Evolutionary conservation across 139 green algal species (phyloP).

Genomic region (Chlamydomonas applanata): DNA sequence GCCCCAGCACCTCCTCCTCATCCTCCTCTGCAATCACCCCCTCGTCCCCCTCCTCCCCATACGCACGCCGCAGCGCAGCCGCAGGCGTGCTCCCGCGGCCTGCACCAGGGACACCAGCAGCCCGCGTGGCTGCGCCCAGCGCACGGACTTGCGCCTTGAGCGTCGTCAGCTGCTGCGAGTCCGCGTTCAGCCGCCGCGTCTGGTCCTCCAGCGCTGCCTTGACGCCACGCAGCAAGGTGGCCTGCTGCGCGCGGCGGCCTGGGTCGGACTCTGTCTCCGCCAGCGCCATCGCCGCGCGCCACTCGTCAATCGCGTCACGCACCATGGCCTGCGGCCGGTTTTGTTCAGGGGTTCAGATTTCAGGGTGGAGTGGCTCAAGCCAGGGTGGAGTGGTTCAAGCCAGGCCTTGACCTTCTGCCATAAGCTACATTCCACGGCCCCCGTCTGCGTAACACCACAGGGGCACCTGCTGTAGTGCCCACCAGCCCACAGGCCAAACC

Average conservation of each 20-base stretch:
- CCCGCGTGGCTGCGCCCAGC: too few species aligned
- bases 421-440: too few species aligned
- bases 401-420: too few species aligned
- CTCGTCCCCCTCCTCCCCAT: too few species aligned
- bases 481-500: too few species aligned
- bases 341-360: too few species aligned
- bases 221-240: slow-evolving; percentile 3
- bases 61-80: too few species aligned
- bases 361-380: not conserved
- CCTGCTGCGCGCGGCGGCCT: not conserved
- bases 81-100: too few species aligned
- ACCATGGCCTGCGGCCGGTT: slow-evolving; percentile 21
- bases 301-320: slow-evolving; percentile 3
- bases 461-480: too few species aligned
- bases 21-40: too few species aligned
- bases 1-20: not conserved
- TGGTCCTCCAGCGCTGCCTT: slow-evolving; percentile 23
- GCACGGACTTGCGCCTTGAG: slow-evolving; percentile 21
- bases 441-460: not conserved
- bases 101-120: too few species aligned
- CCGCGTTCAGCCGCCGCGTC: slow-evolving; percentile 7
- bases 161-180: slow-evolving; percentile 6
- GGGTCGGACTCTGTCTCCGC: slow-evolving; percentile 1
- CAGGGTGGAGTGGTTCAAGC: not conserved
- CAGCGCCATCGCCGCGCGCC: not conserved